phyloP scores from a whole-genome alignment of 2,329 filamentous ascomycete genomes.

The Zarea fungicola region DNA sequence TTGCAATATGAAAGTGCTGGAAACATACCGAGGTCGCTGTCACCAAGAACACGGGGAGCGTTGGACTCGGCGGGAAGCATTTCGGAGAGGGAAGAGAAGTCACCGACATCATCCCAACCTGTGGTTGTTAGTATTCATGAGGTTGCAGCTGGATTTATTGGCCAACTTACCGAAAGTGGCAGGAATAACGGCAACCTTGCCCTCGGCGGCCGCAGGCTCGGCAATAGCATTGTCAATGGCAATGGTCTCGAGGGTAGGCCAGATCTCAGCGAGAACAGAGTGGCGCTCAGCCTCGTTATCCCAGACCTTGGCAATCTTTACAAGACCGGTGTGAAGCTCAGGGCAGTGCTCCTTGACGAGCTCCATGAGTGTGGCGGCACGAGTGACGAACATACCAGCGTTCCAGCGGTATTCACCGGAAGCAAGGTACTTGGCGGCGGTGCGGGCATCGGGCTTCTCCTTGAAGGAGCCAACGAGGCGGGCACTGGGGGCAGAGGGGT shows the following conservation, averaged over 20 bases:
- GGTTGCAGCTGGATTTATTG: neutral
- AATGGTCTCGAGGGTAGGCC: constrained; percentile 22
- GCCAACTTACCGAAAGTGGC: constrained; percentile 21
- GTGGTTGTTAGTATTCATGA: constrained; percentile 8
- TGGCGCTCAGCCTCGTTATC: constrained; percentile 20
- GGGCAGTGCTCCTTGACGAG: constrained; percentile 21
- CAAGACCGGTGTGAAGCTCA: constrained; percentile 19
- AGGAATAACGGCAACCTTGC: constrained; percentile 23
- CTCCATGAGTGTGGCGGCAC: constrained; percentile 22
- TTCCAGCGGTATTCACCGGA: constrained; percentile 25
- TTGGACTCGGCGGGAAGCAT: constrained; percentile 24
- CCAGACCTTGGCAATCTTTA: constrained; percentile 21
- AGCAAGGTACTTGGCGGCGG: constrained; percentile 22
- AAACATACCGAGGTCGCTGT: constrained; percentile 19
- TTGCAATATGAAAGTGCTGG: neutral
- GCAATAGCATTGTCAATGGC: constrained; percentile 24
- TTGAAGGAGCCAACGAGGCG: constrained; percentile 23
- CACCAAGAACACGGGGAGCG: constrained; percentile 20
- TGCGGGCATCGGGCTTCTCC: constrained; percentile 24
- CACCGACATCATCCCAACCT: constrained; percentile 25
- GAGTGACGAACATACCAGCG: constrained; percentile 24
- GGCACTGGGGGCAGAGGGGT: constrained; percentile 18
- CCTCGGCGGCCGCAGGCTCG: constrained; percentile 22
- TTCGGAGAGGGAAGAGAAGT: constrained; percentile 23
- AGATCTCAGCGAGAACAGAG: constrained; percentile 20